Base-by-base conservation (phyloP, 345 rosid species). In the Aegle marmelos region DNA sequence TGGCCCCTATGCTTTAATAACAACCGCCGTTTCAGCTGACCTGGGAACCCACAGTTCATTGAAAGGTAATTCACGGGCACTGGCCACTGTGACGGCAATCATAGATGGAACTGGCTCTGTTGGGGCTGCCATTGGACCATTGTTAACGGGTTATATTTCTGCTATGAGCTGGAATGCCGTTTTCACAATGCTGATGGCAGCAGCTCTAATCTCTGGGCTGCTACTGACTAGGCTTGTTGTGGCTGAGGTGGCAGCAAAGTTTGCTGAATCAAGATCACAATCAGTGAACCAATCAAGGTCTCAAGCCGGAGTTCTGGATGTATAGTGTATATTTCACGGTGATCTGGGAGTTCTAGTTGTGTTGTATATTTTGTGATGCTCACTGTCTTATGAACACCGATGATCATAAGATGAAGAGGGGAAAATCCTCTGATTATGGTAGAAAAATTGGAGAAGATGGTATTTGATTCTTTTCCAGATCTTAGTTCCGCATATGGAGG, bases 21-120 rank as follows among this genome's bases (percentile, higher is more conserved):
- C 99, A 25, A 94, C 99, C 8, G 99, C 99, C 1, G 99, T 96
- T 62, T 94, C 99, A 0, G 92, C 99, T 1, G 99, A 96, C 71
- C 79, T 96, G 33, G 99, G 99, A 72, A 96, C 98, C n/a, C 98
- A 94, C 77, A 90, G 94, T 73, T 94, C 98, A 8, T 73, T 96
- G 70, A 87, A 83, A 71, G 99, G 99, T 61, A 94, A 90, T 87
- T 92, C 97, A 1, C 80, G 94, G 79, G 99, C 99, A 33, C 64
- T 96, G 82, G 99, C 99, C 1, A 96, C 99, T 0, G 98, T 96
- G n/a, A 92, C 98, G 3, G 98, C 99, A 25, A 96, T 96, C 25
- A 94, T 96, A 60, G 98, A 96, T 48, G 99, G 99, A 70, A 96
- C 99, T 1, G 99, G 99, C 71, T 96, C 99, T 0, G 88, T 96